A percentile compares a stretch with the other conserved stretches of the same genome.
phyloP scores from a whole-genome alignment of 345 rosid species.

The Eucalyptus lansdowneana region DNA sequence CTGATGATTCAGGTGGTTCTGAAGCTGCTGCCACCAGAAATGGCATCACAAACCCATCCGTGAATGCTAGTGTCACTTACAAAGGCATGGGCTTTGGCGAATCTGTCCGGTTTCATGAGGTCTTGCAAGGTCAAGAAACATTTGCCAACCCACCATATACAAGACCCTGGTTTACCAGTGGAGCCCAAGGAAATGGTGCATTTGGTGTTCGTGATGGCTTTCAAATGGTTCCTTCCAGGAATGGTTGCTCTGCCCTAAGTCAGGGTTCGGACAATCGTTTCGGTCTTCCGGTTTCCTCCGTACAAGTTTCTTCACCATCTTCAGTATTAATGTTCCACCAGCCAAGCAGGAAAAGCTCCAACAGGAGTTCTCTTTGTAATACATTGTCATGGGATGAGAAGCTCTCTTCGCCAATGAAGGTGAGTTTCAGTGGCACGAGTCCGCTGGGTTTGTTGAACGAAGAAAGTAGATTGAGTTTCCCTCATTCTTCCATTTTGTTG shows the following conservation, averaged over 20 bases:
- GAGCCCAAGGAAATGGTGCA: conserved; percentile 24
- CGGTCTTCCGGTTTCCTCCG: conserved; percentile 13
- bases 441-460: conserved; percentile 5
- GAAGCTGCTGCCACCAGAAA: conserved; percentile 1
- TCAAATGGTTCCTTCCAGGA: conserved; percentile 31
- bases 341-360: conserved; percentile 10
- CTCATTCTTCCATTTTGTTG: neutral
- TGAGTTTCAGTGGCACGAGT: neutral
- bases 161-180: conserved; percentile 5
- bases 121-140: conserved; percentile 99
- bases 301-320: conserved; percentile 66
- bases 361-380: neutral
- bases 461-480: conserved; percentile 6
- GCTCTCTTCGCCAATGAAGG: neutral
- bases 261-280: conserved; percentile 24
- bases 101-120: conserved; percentile 65
- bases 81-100: conserved; percentile 54
- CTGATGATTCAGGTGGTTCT: conserved; percentile 18
- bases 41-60: conserved; percentile 3
- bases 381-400: conserved; percentile 4
- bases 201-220: conserved; percentile 21
- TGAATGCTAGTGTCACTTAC: conserved; percentile 12
- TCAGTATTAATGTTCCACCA: conserved; percentile 60
- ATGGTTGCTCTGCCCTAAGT: conserved; percentile 34
- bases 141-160: conserved; percentile 29